Evolutionary conservation across 345 rosid genomes (phyloP), one percentile per base, ranked within the genome.

Genomic region (Rhodamnia rubescens): DNA sequence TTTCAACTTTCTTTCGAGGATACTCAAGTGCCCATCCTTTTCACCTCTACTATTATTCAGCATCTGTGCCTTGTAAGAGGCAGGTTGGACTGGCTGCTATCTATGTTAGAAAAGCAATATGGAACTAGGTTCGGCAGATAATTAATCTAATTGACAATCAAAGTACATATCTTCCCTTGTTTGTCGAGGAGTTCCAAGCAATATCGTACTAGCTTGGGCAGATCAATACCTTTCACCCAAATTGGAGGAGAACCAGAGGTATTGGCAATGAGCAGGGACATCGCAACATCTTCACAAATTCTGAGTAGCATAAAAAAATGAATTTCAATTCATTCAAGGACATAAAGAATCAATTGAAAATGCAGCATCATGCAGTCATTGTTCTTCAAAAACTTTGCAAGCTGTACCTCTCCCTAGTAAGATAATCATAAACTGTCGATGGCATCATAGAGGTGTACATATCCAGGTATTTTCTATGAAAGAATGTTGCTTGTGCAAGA

Each of bases 181-280:
- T 64, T 11, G 0, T 64, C 21, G 16, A 64, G 11, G 44, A 64
- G 44, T 64, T 64, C 26, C 47, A 69, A 69, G 47, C 78, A 69
- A 69, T 69, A 36, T 69, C 47, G 47, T 36, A 69, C 78, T 32
- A 18, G 78, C 47, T 32, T 69, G 47, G 26, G 47, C 24, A 69
- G 78, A 55, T 52, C 42, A 40, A 5, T 89, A 87, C 90, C 90
- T 89, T 89, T 87, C 64, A 89, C 90, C 90, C 90, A 87, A 36
- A 89, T 81, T 51, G 90, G 87, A 74, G 90, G 86, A 85, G 90
- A 86, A 50, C 87, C 87, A 42, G 90, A 85, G 27, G 86, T 83
- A 85, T 89, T 89, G 85, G 89, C 89, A 82, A 89, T 57, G n/a
- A 89, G 87, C 18, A 89, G 58, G 78, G 90, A 87, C 90, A 89